Base-by-base conservation (phyloP, 495 filamentous ascomycete species). In the Gamarada debralockiae region DNA sequence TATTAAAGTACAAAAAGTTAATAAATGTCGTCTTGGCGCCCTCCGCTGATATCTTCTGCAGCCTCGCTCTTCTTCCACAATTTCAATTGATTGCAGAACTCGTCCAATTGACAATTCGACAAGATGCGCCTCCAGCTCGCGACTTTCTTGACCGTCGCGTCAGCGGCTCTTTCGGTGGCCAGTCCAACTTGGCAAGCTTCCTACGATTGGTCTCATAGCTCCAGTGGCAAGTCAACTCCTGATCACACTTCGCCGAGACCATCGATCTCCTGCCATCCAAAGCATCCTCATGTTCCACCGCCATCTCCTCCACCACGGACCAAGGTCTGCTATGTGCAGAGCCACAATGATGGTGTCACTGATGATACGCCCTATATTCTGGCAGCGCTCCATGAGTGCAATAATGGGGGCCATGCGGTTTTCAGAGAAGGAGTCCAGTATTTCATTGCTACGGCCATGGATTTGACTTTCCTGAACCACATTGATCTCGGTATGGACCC, bases 351-450 rank as follows among this genome's bases (percentile, higher is more conserved):
- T 21, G 61, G 80, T 24, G 68, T 76, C 1, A 66, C 63, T 7
- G 83, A 89, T 50, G 84, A 86, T 52, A 78, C 84, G 10, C 51
- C 65, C 3, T 68, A 76, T 44, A 80, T 89, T 45, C 65, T 87
- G 2, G 60, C 70, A 0, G 81, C 84, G 3, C 61, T 86, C 38
- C 70, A 81, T 33, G 56, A 73, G 21, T 88, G 84, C 66, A 87
- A 88, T 61, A 69, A 83, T 62, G 85, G 83, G 15, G 85, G 83
- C 3, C 79, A 78, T 50, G 79, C 84, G 4, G 73, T 87, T 8
- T 87, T 87, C 56, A 70, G 74, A 18, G 62, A 64, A 18, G 69
- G 69, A n/a, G 70, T 65, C 52, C 67, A 70, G 3, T 89, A 86
- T 57, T 75, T 72, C 21, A 78, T 87, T 53, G 80, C 80, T 3